Base-by-base conservation (phyloP, 2,329 filamentous ascomycete genomes). In the Trichoderma atroviride region DNA sequence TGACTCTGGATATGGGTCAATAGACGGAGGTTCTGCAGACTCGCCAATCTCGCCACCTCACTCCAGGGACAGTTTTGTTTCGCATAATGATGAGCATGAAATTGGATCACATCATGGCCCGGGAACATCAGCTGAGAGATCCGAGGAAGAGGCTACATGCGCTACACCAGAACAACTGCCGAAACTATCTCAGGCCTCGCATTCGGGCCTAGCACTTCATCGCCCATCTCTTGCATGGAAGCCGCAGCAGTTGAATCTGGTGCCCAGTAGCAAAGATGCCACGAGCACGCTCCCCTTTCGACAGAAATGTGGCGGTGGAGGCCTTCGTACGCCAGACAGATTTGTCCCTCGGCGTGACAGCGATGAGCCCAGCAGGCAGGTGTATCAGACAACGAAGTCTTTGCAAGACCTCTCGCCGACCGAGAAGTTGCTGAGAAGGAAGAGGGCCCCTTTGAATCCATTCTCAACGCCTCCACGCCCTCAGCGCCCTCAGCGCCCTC, bases 281-380 rank as follows among this genome's bases (percentile, higher is more conserved):
- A 22, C 50, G 19, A 47, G 35, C 29, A 60, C 11, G 5, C 2
- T 13, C 14, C 47, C 27, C 35, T 43, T 33, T 43, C 56, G 22
- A 29, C 47, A 37, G 56, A 69, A 33, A 69, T 64, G 43, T 24
- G 24, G 47, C 27, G 47, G 62, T 37, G 63, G 64, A 27, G 70
- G 71, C 22, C 63, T 69, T 13, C 75, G 74, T 10, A 70, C 70
- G 5, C 77, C 81, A 3, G 85, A 88, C 72, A 83, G 86, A 58
- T 88, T 87, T 72, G 79, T 88, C 5, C 83, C 86, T 14, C 76
- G 76, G 10, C 79, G 84, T 70, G 78, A 82, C 43, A 71, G 74
- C 16, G 70, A 71, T 0, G 76, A 78, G 22, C 75, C 81, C 0
- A 75, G 77, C 2, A 75, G 78, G 2, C 83, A 87, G 64, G 83